Conservation (phyloP, 805 yeast genomes). For the Scheffersomyces stipitis region DNA sequence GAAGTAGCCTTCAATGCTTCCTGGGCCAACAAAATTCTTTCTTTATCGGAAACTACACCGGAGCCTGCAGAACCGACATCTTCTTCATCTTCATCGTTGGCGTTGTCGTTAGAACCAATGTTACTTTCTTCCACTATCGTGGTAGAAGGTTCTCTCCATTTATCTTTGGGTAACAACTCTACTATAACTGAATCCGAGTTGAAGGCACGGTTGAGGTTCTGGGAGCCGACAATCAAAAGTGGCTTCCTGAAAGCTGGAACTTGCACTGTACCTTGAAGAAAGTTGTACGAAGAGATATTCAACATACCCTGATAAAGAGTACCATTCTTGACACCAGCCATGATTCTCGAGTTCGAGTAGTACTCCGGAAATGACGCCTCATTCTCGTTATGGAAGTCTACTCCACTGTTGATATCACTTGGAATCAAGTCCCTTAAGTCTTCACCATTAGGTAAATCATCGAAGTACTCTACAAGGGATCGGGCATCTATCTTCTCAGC, state of each 20-base stretch:
- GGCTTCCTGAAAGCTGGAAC: conserved; percentile 78
- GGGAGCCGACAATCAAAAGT: conserved; percentile 75
- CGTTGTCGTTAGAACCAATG: conserved; percentile 58
- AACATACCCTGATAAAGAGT: conserved; percentile 83
- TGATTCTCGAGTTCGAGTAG: conserved; percentile 73
- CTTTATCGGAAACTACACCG: conserved; percentile 62
- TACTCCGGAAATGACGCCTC: conserved; percentile 74
- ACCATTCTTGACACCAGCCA: conserved; percentile 90
- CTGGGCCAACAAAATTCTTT: conserved; percentile 68
- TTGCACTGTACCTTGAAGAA: conserved; percentile 80
- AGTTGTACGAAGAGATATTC: conserved; percentile 80
- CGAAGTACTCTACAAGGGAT: conserved; percentile 69
- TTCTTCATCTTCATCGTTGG: conserved; percentile 55
- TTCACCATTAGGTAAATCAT: conserved; percentile 65
- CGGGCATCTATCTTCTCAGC: conserved; percentile 53
- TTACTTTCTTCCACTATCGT: conserved; percentile 75
- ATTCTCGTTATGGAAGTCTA: conserved; percentile 24
- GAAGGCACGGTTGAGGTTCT: conserved; percentile 84
- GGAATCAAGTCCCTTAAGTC: conserved; percentile 80
- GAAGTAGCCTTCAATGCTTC: conserved; percentile 68
- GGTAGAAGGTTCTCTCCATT: conserved; percentile 86
- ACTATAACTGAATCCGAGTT: conserved; percentile 91
- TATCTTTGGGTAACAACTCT: conserved; percentile 77
- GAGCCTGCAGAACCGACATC: conserved; percentile 13
- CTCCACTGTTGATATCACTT: conserved; percentile 42